These are phyloP conservation scores for Taphrina deformans DNA, from an alignment of 1,139 yeast species.

Conservation along the genomic window DNA sequence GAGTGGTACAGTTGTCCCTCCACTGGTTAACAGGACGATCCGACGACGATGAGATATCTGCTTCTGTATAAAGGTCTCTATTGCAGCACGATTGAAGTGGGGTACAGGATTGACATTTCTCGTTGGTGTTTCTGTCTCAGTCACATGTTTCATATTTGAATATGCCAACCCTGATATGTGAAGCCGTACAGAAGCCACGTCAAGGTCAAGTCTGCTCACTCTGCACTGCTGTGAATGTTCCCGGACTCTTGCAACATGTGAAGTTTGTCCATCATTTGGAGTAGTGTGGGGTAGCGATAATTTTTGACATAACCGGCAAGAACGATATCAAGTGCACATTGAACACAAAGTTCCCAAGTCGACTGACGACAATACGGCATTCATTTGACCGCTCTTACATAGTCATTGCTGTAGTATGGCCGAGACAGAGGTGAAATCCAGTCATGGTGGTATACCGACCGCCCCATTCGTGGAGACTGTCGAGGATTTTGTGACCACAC, in stretches of 20 bases:
- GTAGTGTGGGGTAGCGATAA: not conserved
- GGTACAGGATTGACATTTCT: not conserved
- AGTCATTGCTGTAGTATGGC: not conserved
- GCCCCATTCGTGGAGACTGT: conserved; percentile 92
- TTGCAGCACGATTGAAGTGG: conserved; percentile 2
- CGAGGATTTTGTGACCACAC: conserved; percentile 65
- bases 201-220: too few species aligned
- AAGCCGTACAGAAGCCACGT: too few species aligned
- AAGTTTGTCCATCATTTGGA: not conserved
- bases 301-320: not conserved
- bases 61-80: conserved; percentile 7
- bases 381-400: too few species aligned
- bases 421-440: not conserved
- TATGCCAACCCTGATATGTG: too few species aligned
- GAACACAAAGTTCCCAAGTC: not conserved
- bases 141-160: too few species aligned
- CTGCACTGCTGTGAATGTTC: too few species aligned
- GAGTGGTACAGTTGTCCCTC: conserved; percentile 98
- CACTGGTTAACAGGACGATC: conserved; percentile 45
- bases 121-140: too few species aligned
- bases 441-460: conserved; percentile 78
- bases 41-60: conserved; percentile 24
- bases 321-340: not conserved
- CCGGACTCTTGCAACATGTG: not conserved
- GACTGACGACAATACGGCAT: too few species aligned